Evolutionary conservation across 768 basidiomycete species (phyloP), one percentile per base, ranked within the genome.

Genomic region (Podaxis sp.): DNA sequence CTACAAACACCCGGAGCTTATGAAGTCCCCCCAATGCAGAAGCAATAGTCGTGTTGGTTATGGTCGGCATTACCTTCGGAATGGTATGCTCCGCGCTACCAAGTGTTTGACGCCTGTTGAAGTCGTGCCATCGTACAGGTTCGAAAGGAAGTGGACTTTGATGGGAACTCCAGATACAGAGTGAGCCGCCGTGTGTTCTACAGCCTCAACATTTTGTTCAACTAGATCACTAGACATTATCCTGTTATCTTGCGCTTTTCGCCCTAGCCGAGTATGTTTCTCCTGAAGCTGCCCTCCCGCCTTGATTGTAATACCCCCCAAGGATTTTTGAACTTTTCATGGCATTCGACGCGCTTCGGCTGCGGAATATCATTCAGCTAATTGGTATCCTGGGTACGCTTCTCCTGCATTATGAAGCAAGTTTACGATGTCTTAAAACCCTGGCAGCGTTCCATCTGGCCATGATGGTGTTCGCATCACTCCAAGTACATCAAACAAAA

Each of bases 171-270:
- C 12, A 69, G 74, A 66, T 89, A 87, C 76, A 89, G 88, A 76
- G 89, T 84, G 65, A 24, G 65, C 19, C 26, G 24, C 24, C 26
- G 4, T 51, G 49, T 22, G 12, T 51, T 24, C 24, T 12, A 24
- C 49, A 5, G 3, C 13, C 12, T 22, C 13, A 12, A 7, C 3
- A 22, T 4, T 51, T 3, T 24, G 9, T 24, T 24, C 22, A 28
- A 24, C 26, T 13, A 39, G 22, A 39, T 17, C 57, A 19, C 33
- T 55, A 92, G 88, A 93, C 92, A 12, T 72, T 93, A 58, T 88
- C 92, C 65, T 93, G 92, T 74, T 95, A 93, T 72, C 84, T 95
- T 4, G 90, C 90, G 2, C 79, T 95, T 6, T 95, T 93, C 72
- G 87, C 87, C 26, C 78, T 95, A 9, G 93, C 90, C 61, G 92